Base-by-base conservation (phyloP, 202 grass and related monocot genomes). In the Setaria italica region DNA sequence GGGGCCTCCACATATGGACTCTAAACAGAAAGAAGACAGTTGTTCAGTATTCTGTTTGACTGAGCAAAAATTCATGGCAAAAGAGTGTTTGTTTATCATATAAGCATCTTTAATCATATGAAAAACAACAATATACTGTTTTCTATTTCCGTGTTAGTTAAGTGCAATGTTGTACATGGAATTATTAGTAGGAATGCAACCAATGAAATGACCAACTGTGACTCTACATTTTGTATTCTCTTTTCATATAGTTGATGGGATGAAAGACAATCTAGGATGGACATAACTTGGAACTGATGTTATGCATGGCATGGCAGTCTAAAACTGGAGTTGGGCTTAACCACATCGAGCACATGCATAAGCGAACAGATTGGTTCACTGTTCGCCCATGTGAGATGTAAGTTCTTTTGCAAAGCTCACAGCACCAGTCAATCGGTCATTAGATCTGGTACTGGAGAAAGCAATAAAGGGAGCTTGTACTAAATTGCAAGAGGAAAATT, bases 1-100 rank as follows among this genome's bases (percentile, higher is more conserved):
- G 94, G 97, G 41, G 92, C 93, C 88, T 99, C 97, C 85, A 99
- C 97, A 66, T 99, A 99, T 72, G 97, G 97, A 65, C 90, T 99
- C 97, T 99, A 54, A 39, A 92, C 46, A 90, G 17, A 50, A 64
- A 63, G 17, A 85, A 82, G 53, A 29, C 46, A 81, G 14, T 68
- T 68, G 30, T 90, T 90, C 29, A 90, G 78, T 30, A 9, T 64
- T 64, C 46, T 56, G 32, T 60, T 75, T 14, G 7, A 80, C 57
- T 60, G 63, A 62, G 34, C 50, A 80, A 54, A 25, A 11, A 65
- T 72, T 56, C 0, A 65, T 88, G 86, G 42, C 42, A n/a, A 60
- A 6, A 11, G 50, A 80, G 33, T 33, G 75, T 39, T 2, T 72
- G 1, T 20, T 53, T 14, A 53, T 50, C 20, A 29, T 30, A 49